A percentile compares a stretch with the other conserved stretches of the same genome.
phyloP scores from a whole-genome alignment of 495 filamentous ascomycete species.

The Annulohypoxylon bovei region DNA sequence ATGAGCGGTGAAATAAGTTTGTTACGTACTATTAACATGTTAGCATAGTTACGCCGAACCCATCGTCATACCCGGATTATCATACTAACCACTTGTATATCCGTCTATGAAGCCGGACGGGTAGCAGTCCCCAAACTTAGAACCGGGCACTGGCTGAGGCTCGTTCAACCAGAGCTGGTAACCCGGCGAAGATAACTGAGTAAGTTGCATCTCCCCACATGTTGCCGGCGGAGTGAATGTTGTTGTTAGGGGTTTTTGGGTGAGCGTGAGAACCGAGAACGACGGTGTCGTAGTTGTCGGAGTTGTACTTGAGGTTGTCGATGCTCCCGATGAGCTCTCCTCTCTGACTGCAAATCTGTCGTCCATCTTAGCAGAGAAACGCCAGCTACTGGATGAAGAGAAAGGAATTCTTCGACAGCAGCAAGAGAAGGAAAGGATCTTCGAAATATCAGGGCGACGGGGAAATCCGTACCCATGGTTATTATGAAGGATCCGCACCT shows the following conservation, averaged over 20 bases:
- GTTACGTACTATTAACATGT: constrained; percentile 24
- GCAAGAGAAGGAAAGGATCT: background rate
- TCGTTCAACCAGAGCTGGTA: constrained; percentile 39
- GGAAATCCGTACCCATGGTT: constrained; percentile 5
- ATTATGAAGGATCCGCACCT: constrained; percentile 15
- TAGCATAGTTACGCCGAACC: constrained; percentile 12
- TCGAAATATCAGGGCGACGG: background rate
- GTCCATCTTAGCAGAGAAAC: constrained; percentile 10
- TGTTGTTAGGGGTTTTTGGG: constrained; percentile 26
- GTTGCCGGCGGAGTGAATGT: constrained; percentile 38
- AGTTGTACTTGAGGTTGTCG: background rate
- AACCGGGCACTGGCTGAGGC: constrained; percentile 28
- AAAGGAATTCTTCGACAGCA: background rate
- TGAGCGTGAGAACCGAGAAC: constrained; percentile 29
- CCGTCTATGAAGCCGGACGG: constrained; percentile 29
- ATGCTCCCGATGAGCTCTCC: background rate
- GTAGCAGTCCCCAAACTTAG: constrained; percentile 37
- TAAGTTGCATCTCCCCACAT: constrained; percentile 35
- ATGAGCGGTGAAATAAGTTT: background rate
- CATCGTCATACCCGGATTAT: background rate
- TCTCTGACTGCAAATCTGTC: background rate
- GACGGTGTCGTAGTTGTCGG: constrained; percentile 1
- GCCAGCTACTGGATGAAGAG: background rate
- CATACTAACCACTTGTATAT: constrained; percentile 39
- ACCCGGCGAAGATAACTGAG: constrained; percentile 32